Percentiles rank a stretch among this genome's conserved stretches.
Evolutionary conservation across 2,329 filamentous ascomycete species (phyloP).

Genomic region (Pseudogymnoascus sp.): DNA sequence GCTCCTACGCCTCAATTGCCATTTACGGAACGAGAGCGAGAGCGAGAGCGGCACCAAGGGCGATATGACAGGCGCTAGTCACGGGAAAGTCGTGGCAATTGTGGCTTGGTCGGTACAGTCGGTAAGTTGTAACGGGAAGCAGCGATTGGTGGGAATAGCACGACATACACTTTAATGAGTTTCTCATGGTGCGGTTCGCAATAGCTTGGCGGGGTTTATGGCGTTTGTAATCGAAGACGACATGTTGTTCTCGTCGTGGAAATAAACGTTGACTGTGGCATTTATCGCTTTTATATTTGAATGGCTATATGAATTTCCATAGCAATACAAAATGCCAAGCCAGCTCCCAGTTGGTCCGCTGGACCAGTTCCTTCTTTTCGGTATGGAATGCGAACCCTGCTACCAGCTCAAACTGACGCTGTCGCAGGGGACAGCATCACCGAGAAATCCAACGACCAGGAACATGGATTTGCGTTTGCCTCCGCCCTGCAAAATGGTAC

Average conservation of each 20-base stretch:
- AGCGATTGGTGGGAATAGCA: background rate
- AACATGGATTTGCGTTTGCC: slow-evolving; percentile 19
- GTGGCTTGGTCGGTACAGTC: background rate
- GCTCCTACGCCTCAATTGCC: background rate
- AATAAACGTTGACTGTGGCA: background rate
- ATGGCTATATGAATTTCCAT: background rate
- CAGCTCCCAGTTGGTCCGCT: slow-evolving; percentile 1
- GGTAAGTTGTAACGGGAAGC: background rate
- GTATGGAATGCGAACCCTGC: slow-evolving; percentile 9
- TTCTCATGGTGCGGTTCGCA: background rate
- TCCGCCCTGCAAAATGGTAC: slow-evolving; percentile 21
- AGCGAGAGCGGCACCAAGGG: background rate
- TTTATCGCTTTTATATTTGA: background rate
- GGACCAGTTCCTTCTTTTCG: slow-evolving; percentile 20
- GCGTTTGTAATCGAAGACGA: background rate
- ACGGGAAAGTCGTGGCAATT: background rate
- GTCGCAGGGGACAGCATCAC: slow-evolving; percentile 23
- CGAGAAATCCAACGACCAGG: slow-evolving; percentile 18
- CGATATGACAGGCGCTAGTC: background rate
- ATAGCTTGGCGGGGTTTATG: background rate
- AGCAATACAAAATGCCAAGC: background rate
- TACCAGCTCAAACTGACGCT: background rate
- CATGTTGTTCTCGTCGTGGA: background rate
- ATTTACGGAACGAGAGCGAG: background rate
- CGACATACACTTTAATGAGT: background rate